Base-by-base conservation (phyloP, 2,329 filamentous ascomycete genomes). In the Penicillium oxalicum region DNA sequence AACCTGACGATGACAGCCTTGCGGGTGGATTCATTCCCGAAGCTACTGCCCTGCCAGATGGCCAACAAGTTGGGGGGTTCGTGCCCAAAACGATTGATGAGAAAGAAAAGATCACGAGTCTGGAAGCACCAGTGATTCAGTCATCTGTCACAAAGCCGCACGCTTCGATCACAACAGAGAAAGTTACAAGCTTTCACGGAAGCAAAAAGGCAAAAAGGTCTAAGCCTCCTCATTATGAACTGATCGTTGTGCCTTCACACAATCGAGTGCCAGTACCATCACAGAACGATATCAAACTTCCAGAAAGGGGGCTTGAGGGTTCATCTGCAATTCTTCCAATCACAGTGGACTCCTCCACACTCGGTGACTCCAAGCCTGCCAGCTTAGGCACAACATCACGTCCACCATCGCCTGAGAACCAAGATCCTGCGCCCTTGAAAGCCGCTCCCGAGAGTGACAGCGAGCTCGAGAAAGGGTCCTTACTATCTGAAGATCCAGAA, bases 401-500 rank as follows among this genome's bases (percentile, higher is more conserved):
- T 13, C 47, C 60, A 25, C 33, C 50, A n/a, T 58, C 59, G 32
- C 49, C 54, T 12, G 5, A 52, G 13, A 35, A 27, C 4, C 39
- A 48, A n/a, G 33, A 9, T n/a, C 40, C 29, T 4, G 34, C 45
- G 6, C 37, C 45, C 18, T 18, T 18, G 18, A 18, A 18, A 11
- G 37, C 38, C 24, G 32, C 41, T 12, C 55, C 58, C 28, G 61
- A 63, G 36, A 61, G 61, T 25, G 64, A 61, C 47, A 65, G 58
- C 38, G 64, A 71, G 42, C 63, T 67, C 13, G 76, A 80, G 34
- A 63, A 68, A 36, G 75, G 72, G 0, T 82, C 78, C 4, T 60
- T 83, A 40, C 65, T 80, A 6, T 79, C 80, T 1, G 77, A 84
- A 56, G 81, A 84, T 57, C 81, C 81, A 0, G 81, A 84, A 29